Evolutionary conservation across 2,329 filamentous ascomycete species (phyloP), one percentile per base, ranked within the genome.

Genomic region (Aaosphaeria pasadenensis): DNA sequence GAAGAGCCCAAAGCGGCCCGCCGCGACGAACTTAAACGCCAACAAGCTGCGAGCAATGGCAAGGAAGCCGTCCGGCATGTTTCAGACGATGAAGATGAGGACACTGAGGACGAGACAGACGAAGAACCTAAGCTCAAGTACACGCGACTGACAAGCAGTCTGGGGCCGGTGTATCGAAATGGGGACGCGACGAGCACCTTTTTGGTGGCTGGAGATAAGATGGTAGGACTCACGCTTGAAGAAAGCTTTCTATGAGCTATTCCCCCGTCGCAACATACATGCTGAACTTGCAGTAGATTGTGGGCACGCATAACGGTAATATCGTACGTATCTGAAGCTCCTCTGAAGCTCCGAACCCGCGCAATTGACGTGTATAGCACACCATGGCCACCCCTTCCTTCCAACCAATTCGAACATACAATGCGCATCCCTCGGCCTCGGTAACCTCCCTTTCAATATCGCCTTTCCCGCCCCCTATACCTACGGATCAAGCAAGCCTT

Each of bases 51-150:
- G 39, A 62, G 55, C 51, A 54, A 58, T 42, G 55, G 55, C 43
- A 54, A 57, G 48, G 58, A 57, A 11, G 39, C 42, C 51, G 54
- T 43, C 38, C 55, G 62, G 50, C 59, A 59, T 30, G 64, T 66
- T 36, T 57, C 58, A 1, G 64, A 66, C 17, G 57, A 56, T 6
- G 61, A 64, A 3, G 62, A 64, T 0, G 87, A 90, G 0, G 86
- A 88, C 13, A 86, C 88, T 0, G 85, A 87, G 0, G 89, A 95
- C 0, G 89, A 91, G 0, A 91, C 94, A 3, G 91, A 96, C 5
- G 92, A 97, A 13, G 92, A 97, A 71, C 95, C 94, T 30, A 87
- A 86, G 64, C 82, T 99, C 60, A 99, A 99, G 72, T 96, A 96
- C 69, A 87, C 87, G 44, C 87, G 90, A 43, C 74, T 97, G 58